A percentile compares a stretch with the other conserved stretches of the same genome.
Conservation (phyloP, 805 yeast species). For the Cyberlindnera amylophila region DNA sequence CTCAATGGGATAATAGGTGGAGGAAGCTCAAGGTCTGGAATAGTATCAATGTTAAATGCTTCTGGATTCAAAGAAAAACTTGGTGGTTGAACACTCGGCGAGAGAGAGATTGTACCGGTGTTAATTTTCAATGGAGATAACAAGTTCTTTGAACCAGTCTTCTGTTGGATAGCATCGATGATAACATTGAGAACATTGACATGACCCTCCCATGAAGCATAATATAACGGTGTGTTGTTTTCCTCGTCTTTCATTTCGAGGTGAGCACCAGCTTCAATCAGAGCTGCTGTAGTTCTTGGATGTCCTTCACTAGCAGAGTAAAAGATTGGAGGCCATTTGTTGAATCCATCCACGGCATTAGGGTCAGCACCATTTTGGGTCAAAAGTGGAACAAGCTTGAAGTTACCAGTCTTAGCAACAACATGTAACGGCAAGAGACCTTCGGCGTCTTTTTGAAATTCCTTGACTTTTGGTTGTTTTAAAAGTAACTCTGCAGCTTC, state of each 20-base stretch:
- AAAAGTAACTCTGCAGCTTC: slow-evolving; percentile 54
- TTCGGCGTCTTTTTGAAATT: slow-evolving; percentile 67
- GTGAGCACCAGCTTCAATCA: slow-evolving; percentile 72
- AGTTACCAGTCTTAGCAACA: slow-evolving; percentile 80
- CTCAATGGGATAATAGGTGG: slow-evolving; percentile 95
- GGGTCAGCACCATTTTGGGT: slow-evolving; percentile 72
- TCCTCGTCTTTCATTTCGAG: slow-evolving; percentile 70
- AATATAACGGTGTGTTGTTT: slow-evolving; percentile 74
- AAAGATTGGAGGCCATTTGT: slow-evolving; percentile 91
- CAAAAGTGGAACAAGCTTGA: slow-evolving; percentile 61
- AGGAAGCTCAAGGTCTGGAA: slow-evolving; percentile 88
- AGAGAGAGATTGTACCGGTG: slow-evolving; percentile 4
- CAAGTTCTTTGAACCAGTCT: slow-evolving; percentile 15
- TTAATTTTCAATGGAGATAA: slow-evolving; percentile 25
- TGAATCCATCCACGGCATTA: slow-evolving; percentile 76
- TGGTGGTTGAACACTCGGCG: slow-evolving; percentile 20
- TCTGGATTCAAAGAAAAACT: slow-evolving; percentile 27
- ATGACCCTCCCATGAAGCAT: slow-evolving; percentile 94
- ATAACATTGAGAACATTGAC: slow-evolving; percentile 73
- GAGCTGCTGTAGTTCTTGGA: slow-evolving; percentile 59
- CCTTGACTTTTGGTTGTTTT: slow-evolving; percentile 31
- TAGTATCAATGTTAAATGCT: slow-evolving; percentile 52
- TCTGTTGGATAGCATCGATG: slow-evolving; percentile 33
- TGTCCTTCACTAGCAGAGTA: slow-evolving; percentile 89
- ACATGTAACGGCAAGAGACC: slow-evolving; percentile 87